A percentile compares a stretch with the other conserved stretches of the same genome.
phyloP scores from a whole-genome alignment of 2,329 filamentous ascomycete species.

The Fusarium nygamai region DNA sequence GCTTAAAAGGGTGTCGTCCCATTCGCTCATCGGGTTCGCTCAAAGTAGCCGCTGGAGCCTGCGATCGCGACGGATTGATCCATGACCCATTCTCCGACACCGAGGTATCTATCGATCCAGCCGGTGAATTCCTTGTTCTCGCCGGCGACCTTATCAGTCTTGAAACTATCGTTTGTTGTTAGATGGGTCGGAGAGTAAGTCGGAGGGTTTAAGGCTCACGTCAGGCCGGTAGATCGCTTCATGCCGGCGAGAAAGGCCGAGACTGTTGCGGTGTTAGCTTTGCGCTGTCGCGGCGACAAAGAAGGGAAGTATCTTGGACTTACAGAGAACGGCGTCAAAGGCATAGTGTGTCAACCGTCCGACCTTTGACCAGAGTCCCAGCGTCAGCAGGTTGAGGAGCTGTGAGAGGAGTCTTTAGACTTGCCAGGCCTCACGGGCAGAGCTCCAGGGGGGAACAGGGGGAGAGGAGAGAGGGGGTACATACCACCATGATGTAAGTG shows the following conservation, averaged over 20 bases:
- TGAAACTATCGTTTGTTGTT: slow-evolving; percentile 71
- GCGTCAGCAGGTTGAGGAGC: slow-evolving; percentile 74
- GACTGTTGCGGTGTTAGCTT: slow-evolving; percentile 62
- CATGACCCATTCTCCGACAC: slow-evolving; percentile 97
- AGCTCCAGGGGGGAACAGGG: slow-evolving; percentile 19
- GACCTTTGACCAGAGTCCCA: slow-evolving; percentile 80
- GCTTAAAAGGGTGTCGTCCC: background rate
- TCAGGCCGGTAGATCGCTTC: slow-evolving; percentile 96
- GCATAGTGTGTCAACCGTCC: slow-evolving; percentile 94
- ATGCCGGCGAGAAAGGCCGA: slow-evolving; percentile 97
- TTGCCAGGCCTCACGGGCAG: slow-evolving; percentile 38
- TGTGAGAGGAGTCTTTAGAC: slow-evolving; percentile 54
- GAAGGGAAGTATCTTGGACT: slow-evolving; percentile 47
- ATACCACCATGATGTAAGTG: slow-evolving; percentile 48
- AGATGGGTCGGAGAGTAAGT: slow-evolving; percentile 20
- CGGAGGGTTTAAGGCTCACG: slow-evolving; percentile 72
- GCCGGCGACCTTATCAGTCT: slow-evolving; percentile 80
- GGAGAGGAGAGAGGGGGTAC: slow-evolving; percentile 21
- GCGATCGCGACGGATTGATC: slow-evolving; percentile 95
- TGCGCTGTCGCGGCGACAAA: background rate
- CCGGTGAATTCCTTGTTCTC: slow-evolving; percentile 85
- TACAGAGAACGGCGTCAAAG: slow-evolving; percentile 93
- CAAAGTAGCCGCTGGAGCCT: slow-evolving; percentile 88
- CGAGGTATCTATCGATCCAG: slow-evolving; percentile 94
- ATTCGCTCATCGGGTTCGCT: slow-evolving; percentile 76